A percentile compares a stretch with the other conserved stretches of the same genome.
Evolutionary conservation across 306 rosid genomes (phyloP).

Genomic region (Trichosanthes cucumerina): DNA sequence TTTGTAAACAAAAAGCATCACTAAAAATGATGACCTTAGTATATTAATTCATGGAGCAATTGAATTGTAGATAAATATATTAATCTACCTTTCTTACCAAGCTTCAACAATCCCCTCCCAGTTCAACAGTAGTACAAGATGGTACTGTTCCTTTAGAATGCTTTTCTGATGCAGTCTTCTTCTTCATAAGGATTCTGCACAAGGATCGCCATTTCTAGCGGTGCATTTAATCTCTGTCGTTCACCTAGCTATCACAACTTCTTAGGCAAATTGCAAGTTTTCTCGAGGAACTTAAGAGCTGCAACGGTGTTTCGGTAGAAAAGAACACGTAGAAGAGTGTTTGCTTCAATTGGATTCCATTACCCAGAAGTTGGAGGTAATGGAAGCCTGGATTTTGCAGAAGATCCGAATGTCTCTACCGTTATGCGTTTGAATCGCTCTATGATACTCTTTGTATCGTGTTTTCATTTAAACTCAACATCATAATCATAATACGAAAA

Average conservation of each 20-base stretch:
- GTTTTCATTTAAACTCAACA: too few species aligned
- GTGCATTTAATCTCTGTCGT: not conserved
- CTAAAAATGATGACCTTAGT: not conserved
- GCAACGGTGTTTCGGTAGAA: conserved; percentile 78
- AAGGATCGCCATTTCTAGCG: not conserved
- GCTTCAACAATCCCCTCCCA: not conserved
- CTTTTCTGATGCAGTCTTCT: not conserved
- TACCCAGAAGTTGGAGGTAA: conserved; percentile 92
- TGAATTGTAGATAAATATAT: conserved; percentile 2
- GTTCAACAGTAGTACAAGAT: not conserved
- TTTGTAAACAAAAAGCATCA: not conserved
- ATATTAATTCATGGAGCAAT: not conserved
- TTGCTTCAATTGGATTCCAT: conserved; percentile 87
- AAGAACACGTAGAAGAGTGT: conserved; percentile 77
- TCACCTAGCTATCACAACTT: conserved; percentile 35
- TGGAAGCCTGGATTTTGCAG: conserved; percentile 81
- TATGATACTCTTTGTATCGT: conserved; percentile 63
- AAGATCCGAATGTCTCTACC: conserved; percentile 64
- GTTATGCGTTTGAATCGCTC: conserved; percentile 68
- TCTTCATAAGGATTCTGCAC: not conserved
- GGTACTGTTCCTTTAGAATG: not conserved
- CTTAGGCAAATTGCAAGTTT: conserved; percentile 86
- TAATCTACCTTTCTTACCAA: not conserved
- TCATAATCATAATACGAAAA: not conserved
- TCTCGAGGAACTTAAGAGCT: conserved; percentile 75